A percentile compares a stretch with the other conserved stretches of the same genome.
Conservation (phyloP, 1,284 basidiomycete species). For the Ceratorhiza oryzae-sativae region DNA sequence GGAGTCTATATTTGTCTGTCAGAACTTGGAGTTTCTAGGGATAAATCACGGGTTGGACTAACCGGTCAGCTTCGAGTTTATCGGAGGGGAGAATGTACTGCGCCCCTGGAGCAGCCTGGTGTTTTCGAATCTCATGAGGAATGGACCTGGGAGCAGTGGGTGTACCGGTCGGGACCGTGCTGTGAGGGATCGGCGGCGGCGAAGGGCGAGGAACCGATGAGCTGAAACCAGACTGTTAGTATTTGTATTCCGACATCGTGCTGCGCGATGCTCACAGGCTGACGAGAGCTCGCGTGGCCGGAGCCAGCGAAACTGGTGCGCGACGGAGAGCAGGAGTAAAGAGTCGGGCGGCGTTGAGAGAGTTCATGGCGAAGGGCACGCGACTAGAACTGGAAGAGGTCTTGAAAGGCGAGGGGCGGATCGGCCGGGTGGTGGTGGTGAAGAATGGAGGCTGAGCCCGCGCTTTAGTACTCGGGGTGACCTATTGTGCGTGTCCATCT, state of each 20-base stretch:
- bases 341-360: constrained; percentile 31
- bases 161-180: not conserved
- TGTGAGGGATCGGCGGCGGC: not conserved
- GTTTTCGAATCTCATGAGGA: constrained; percentile 27
- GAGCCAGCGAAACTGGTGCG: not conserved
- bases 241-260: not conserved
- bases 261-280: not conserved
- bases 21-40: not conserved
- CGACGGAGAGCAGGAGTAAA: constrained; percentile 30
- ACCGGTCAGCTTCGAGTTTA: constrained; percentile 22
- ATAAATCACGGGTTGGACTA: not conserved
- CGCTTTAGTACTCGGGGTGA: constrained; percentile 21
- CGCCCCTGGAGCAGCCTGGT: constrained; percentile 22
- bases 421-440: constrained; percentile 6
- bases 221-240: not conserved
- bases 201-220: not conserved
- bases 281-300: not conserved
- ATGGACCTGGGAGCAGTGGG: not conserved
- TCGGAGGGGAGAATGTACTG: constrained; percentile 28
- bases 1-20: constrained; percentile 1
- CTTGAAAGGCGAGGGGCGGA: not conserved
- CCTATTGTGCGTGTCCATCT: constrained; percentile 5
- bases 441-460: not conserved
- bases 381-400: not conserved
- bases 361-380: constrained; percentile 13